Conservation (phyloP, 192 early-diverging fungal genomes). For the Backusella macrospora region DNA sequence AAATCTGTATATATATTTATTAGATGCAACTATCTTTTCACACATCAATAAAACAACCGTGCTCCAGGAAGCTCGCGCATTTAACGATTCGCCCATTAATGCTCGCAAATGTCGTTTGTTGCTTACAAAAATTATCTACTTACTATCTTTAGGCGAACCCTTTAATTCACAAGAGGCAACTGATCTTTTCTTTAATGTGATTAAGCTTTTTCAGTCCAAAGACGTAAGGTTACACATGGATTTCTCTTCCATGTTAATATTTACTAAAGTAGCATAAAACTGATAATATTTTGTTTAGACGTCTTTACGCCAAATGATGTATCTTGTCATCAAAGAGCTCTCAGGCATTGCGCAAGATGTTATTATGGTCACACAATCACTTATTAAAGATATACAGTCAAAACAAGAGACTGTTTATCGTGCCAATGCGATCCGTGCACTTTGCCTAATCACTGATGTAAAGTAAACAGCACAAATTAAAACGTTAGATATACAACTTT, state of each 20-base stretch:
- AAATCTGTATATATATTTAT: neutral
- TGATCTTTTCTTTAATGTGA: slow-evolving; percentile 96
- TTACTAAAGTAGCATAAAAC: neutral
- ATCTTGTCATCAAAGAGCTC: slow-evolving; percentile 96
- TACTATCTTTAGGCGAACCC: slow-evolving; percentile 87
- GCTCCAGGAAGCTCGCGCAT: slow-evolving; percentile 94
- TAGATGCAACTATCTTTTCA: slow-evolving; percentile 77
- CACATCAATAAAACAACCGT: slow-evolving; percentile 92
- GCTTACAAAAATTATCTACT: slow-evolving; percentile 91
- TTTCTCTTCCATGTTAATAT: neutral
- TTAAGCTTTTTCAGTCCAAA: slow-evolving; percentile 95
- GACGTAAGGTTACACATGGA: slow-evolving; percentile 61
- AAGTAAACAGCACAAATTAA: slow-evolving; percentile 4
- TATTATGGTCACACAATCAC: slow-evolving; percentile 93
- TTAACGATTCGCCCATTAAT: slow-evolving; percentile 96
- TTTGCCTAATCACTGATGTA: slow-evolving; percentile 95
- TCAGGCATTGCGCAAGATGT: slow-evolving; percentile 93
- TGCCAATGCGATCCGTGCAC: slow-evolving; percentile 93
- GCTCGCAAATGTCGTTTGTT: slow-evolving; percentile 91
- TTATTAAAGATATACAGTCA: slow-evolving; percentile 97
- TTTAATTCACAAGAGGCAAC: slow-evolving; percentile 97
- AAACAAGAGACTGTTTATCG: slow-evolving; percentile 91
- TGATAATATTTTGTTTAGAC: slow-evolving; percentile 56
- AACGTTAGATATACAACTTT: neutral
- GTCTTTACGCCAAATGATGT: slow-evolving; percentile 95